Evolutionary conservation across 1,284 basidiomycete species (phyloP).

Genomic region (Schizopora paradoxa): DNA sequence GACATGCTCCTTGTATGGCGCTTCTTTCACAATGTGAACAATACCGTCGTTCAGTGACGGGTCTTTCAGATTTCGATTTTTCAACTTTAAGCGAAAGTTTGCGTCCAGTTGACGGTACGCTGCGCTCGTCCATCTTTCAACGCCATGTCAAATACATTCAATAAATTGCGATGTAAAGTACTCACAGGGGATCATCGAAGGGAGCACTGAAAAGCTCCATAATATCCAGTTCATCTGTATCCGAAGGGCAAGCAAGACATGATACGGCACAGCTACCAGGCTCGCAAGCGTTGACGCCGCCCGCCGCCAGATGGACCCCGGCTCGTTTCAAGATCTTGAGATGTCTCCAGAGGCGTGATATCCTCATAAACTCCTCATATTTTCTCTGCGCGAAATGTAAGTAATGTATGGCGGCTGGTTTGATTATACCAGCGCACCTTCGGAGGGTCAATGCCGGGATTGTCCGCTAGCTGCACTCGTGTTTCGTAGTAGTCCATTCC

Average conservation of each 20-base stretch:
- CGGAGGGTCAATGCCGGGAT: background rate
- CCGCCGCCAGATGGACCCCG: background rate
- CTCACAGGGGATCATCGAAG: too few species aligned
- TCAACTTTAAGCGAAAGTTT: conserved; percentile 6
- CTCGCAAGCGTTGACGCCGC: background rate
- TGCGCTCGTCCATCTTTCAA: background rate
- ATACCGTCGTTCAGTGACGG: background rate
- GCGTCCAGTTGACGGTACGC: conserved; percentile 1
- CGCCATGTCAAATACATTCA: background rate
- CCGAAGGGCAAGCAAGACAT: conserved; percentile 6
- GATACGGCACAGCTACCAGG: conserved; percentile 1
- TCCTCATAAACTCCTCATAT: background rate
- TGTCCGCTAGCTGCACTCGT: background rate
- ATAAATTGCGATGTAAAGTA: background rate
- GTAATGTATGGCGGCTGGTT: too few species aligned
- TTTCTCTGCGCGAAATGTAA: background rate
- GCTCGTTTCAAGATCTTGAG: conserved; percentile 3
- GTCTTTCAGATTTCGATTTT: conserved; percentile 5
- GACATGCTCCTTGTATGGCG: background rate
- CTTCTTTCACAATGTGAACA: conserved; percentile 2
- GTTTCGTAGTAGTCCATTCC: conserved; percentile 1
- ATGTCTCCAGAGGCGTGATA: background rate
- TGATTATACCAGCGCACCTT: background rate
- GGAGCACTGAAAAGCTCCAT: background rate
- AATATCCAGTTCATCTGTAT: too few species aligned